phyloP scores from a whole-genome alignment of 108 stramenopile species.

The Cyclotella atomus region DNA sequence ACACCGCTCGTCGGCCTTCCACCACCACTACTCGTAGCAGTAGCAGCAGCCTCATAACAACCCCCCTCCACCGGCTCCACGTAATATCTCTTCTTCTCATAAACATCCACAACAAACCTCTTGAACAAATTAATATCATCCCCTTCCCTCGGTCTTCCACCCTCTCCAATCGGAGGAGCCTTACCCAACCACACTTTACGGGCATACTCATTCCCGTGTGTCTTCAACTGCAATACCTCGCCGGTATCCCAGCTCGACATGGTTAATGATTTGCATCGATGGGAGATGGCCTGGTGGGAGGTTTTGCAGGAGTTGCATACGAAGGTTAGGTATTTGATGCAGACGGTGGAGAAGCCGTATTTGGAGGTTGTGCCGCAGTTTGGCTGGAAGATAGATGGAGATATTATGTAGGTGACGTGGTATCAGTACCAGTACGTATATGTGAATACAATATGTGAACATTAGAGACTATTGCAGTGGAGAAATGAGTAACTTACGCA shows the following conservation, averaged over 20 bases:
- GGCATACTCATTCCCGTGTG: slow-evolving; percentile 76
- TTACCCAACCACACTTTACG: slow-evolving; percentile 79
- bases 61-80: slow-evolving; percentile 27
- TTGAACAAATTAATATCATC: slow-evolving; percentile 80
- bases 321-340: slow-evolving; percentile 93
- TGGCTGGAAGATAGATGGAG: too few relatives aligned
- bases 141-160: slow-evolving; percentile 76
- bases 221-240: slow-evolving; percentile 70
- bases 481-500: too few relatives aligned
- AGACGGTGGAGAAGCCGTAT: slow-evolving; percentile 87
- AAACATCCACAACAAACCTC: slow-evolving; percentile 79
- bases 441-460: too few relatives aligned
- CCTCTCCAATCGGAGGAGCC: slow-evolving; percentile 73
- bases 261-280: slow-evolving; percentile 92
- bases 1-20: background rate
- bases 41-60: background rate
- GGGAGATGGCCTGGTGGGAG: slow-evolving; percentile 88
- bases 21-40: background rate
- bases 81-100: slow-evolving; percentile 80
- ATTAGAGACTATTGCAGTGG: too few relatives aligned
- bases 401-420: too few relatives aligned
- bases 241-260: slow-evolving; percentile 86
- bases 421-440: too few relatives aligned
- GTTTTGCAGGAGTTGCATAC: slow-evolving; percentile 94
- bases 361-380: slow-evolving; percentile 86